Percentiles rank a stretch among this genome's conserved stretches.
Conservation (phyloP, 2,329 filamentous ascomycete species). For the Talaromyces sp. region DNA sequence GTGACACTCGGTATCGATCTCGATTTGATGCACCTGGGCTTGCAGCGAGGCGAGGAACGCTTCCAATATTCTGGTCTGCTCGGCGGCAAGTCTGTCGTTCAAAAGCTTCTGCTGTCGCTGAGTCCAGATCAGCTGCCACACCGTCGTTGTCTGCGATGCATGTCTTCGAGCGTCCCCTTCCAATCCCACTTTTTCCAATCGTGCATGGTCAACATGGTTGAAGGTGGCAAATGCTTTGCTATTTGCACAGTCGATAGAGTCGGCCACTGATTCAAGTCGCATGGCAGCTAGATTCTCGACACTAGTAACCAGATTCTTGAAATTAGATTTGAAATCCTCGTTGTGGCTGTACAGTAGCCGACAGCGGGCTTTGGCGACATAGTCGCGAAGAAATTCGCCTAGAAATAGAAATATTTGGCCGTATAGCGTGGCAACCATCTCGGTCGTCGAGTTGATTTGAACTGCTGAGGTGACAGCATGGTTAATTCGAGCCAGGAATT, state of each 20-base stretch:
- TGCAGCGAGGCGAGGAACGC: constrained; percentile 27
- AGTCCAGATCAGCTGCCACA: constrained; percentile 37
- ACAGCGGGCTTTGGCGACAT: constrained; percentile 32
- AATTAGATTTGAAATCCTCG: constrained; percentile 34
- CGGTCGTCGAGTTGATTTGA: constrained; percentile 8
- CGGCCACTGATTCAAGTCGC: constrained; percentile 21
- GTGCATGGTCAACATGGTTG: constrained; percentile 14
- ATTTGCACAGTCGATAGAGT: neutral
- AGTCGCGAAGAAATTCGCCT: constrained; percentile 39
- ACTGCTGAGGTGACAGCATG: constrained; percentile 25
- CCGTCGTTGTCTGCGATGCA: constrained; percentile 35
- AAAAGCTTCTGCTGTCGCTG: constrained; percentile 33
- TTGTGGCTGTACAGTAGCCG: constrained; percentile 34
- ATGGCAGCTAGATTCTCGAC: constrained; percentile 24
- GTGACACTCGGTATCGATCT: neutral
- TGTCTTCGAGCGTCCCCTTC: constrained; percentile 30
- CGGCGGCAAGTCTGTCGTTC: constrained; percentile 26
- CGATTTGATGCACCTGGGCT: constrained; percentile 21
- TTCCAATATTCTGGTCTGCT: constrained; percentile 27
- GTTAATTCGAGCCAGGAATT: constrained; percentile 33
- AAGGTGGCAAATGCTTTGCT: constrained; percentile 18
- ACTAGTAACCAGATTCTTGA: constrained; percentile 31
- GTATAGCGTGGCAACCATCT: constrained; percentile 29
- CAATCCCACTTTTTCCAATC: constrained; percentile 22
- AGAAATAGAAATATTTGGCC: constrained; percentile 35